Base-by-base conservation (phyloP, 1,284 basidiomycete species). In the Pascua guehoae region DNA sequence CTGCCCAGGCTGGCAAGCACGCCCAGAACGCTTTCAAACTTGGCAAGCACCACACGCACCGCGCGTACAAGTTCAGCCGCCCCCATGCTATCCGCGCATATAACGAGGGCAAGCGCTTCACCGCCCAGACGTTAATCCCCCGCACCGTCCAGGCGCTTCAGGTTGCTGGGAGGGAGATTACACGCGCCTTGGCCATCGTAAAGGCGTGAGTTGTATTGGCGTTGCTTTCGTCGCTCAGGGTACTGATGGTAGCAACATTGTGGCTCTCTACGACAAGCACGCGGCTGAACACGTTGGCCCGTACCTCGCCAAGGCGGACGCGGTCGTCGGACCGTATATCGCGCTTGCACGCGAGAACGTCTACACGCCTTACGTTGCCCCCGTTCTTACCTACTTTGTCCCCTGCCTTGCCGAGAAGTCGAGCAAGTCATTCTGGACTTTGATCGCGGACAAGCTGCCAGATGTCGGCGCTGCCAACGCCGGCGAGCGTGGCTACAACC, bases 281-380 rank as follows among this genome's bases (percentile, higher is more conserved):
- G 59, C 69, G 17, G 63, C 70, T 39, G 64, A 66, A 41, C 61
- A 68, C 53, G 54, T 72, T 48, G 63, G 62, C 48, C 67, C 70
- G 4, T 64, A 70, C 52, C 41, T 71, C 53, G 44, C 58, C 51
- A 65, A 64, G 49, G 57, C 49, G 24, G n/a, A 53, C 15, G 53
- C 42, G 2, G 56, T 51, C 11, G 9, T 63, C n/a, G 41, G 43
- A 0, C 68, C 68, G 9, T 64, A 65, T 55, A 51, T 40, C 18
- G 32, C 48, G 11, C 24, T 49, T 8, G 57, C 62, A 54, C 41
- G 55, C 45, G 47, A 60, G 40, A 61, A 65, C 18, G 54, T 70
- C 44, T 70, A 66, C 58, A 38, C 15, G 16, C 74, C 73, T 7
- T 72, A 72, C 62, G 56, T 77, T 47, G 60, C 62, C 38, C 73